A percentile compares a stretch with the other conserved stretches of the same genome.
Conservation (phyloP, 805 yeast species). For the Yarrowia sp. region DNA sequence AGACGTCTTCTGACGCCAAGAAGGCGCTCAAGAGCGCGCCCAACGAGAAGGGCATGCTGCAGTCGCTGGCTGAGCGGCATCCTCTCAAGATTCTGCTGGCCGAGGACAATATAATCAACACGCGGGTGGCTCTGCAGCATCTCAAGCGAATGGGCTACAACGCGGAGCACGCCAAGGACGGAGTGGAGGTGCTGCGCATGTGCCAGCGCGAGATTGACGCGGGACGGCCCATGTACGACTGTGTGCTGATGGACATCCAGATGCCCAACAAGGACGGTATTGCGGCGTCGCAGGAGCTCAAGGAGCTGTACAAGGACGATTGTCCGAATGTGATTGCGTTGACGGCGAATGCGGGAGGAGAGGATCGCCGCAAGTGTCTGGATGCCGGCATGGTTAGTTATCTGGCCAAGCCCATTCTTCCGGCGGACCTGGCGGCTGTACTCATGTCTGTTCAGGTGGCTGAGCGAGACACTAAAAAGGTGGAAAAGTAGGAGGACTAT, state of each 20-base stretch:
- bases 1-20: not conserved
- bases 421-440: slow-evolving; percentile 45
- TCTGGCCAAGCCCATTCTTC: slow-evolving; percentile 53
- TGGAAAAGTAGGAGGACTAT: not conserved
- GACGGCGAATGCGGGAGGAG: slow-evolving; percentile 55
- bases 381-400: slow-evolving; percentile 55
- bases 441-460: slow-evolving; percentile 35
- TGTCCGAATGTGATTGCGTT: slow-evolving; percentile 48
- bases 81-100: slow-evolving; percentile 53
- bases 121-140: slow-evolving; percentile 51
- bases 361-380: slow-evolving; percentile 49
- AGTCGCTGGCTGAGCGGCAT: slow-evolving; percentile 32
- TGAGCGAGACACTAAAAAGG: slow-evolving; percentile 1
- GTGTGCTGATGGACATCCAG: slow-evolving; percentile 56
- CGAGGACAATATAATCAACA: slow-evolving; percentile 52
- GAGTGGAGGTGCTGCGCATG: slow-evolving; percentile 46
- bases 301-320: slow-evolving; percentile 38
- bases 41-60: slow-evolving; percentile 32
- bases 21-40: slow-evolving; percentile 22
- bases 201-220: slow-evolving; percentile 36
- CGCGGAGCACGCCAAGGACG: slow-evolving; percentile 54
- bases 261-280: slow-evolving; percentile 58
- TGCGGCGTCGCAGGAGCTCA: slow-evolving; percentile 46
- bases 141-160: slow-evolving; percentile 49
- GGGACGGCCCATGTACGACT: slow-evolving; percentile 46